These are phyloP conservation scores for Stentor roeselii DNA, from an alignment of 73 alveolate genomes.

Conservation along the genomic window DNA sequence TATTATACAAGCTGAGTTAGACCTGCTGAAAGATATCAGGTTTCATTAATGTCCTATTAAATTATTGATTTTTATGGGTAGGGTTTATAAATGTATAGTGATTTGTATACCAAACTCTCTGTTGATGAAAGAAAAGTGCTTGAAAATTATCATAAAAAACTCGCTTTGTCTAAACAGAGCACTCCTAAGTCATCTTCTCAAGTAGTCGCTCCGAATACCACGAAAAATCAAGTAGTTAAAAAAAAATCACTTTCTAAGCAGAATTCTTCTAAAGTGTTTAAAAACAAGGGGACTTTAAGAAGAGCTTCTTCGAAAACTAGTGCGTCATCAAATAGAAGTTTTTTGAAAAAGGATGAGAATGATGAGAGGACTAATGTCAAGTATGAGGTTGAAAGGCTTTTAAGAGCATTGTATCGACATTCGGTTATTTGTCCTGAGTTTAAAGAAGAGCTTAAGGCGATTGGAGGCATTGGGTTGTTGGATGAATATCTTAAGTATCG, in stretches of 20 bases:
- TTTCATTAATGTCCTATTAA: too few relatives aligned
- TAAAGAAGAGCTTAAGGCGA: constrained; percentile 5
- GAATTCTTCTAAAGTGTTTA: neutral
- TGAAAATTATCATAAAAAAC: constrained; percentile 9
- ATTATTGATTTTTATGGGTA: too few relatives aligned
- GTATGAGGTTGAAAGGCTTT: constrained; percentile 8
- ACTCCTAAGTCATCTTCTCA: neutral
- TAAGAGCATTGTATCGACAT: constrained; percentile 8
- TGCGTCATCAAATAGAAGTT: neutral
- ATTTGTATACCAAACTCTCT: neutral
- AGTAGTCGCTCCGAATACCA: neutral
- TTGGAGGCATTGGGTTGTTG: neutral
- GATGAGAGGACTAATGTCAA: constrained; percentile 3
- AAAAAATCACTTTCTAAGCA: neutral
- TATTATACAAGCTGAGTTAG: neutral
- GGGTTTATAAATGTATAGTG: constrained; percentile 15
- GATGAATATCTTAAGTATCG: constrained; percentile 1
- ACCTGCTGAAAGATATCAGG: neutral
- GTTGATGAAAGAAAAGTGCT: constrained; percentile 5
- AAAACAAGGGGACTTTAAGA: neutral
- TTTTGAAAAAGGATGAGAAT: neutral
- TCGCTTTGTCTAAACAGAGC: neutral
- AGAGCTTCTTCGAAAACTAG: neutral
- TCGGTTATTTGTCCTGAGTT: constrained; percentile 19
- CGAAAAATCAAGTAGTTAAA: neutral